A percentile compares a stretch with the other conserved stretches of the same genome.
These are phyloP conservation scores for Tuber borchii DNA, from an alignment of 495 filamentous ascomycete species.

Conservation along the genomic window DNA sequence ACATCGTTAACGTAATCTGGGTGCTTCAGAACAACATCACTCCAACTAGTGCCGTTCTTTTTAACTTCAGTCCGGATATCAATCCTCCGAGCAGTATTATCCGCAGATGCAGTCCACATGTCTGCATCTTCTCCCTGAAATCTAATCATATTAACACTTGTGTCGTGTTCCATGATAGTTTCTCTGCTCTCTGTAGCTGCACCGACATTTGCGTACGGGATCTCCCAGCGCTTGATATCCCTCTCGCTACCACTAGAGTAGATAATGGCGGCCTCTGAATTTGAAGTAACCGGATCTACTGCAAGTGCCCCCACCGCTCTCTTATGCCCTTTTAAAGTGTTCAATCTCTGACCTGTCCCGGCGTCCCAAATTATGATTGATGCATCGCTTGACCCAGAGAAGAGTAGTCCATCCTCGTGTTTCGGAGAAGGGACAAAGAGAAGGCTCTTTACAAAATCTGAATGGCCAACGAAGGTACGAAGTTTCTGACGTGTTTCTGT, in stretches of 20 bases:
- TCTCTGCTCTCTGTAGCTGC: conserved; percentile 44
- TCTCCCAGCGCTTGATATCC: conserved; percentile 67
- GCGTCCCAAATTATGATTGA: conserved; percentile 79
- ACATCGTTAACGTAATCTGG: conserved; percentile 86
- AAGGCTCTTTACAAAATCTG: conserved; percentile 84
- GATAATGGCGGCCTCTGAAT: conserved; percentile 50
- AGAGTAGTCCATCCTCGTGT: conserved; percentile 46
- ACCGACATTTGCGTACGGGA: conserved; percentile 19
- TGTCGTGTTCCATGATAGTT: conserved; percentile 75
- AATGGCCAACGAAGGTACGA: conserved; percentile 65
- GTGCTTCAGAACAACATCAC: conserved; percentile 66
- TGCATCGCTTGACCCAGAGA: conserved; percentile 82
- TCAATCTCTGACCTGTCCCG: conserved; percentile 57
- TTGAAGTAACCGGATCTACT: conserved; percentile 57
- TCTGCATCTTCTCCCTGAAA: conserved; percentile 64
- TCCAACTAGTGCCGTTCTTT: conserved; percentile 50
- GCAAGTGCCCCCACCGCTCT: conserved; percentile 69
- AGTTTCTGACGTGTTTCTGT: conserved; percentile 50
- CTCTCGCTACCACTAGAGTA: conserved; percentile 78
- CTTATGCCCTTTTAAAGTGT: conserved; percentile 70
- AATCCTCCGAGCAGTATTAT: conserved; percentile 58
- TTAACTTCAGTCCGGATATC: conserved; percentile 24
- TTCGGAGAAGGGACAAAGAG: conserved; percentile 41
- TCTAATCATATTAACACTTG: conserved; percentile 70
- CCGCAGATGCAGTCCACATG: conserved; percentile 84